Conservation (phyloP, 1,139 yeast genomes). For the Suhomyces wounanorum region DNA sequence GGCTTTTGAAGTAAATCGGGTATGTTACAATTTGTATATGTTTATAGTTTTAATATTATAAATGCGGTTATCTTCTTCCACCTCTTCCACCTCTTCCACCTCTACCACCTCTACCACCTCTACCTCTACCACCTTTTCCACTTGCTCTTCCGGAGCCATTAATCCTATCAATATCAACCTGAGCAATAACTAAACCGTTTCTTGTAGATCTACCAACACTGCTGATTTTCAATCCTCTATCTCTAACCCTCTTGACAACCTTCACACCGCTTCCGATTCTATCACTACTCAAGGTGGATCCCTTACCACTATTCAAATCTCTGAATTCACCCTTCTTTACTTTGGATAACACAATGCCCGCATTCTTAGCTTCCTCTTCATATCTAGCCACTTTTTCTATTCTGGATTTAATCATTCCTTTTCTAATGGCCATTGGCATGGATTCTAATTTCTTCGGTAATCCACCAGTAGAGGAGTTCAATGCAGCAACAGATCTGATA, state of each 20-base stretch:
- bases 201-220: constrained; percentile 78
- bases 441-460: constrained; percentile 57
- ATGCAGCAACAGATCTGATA: constrained; percentile 54
- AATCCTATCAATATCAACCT: constrained; percentile 62
- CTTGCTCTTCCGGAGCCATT: constrained; percentile 17
- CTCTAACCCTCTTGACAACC: constrained; percentile 46
- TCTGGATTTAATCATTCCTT: constrained; percentile 72
- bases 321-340: constrained; percentile 66
- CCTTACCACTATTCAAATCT: constrained; percentile 55
- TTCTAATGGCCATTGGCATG: constrained; percentile 86
- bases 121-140: constrained; percentile 17
- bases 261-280: constrained; percentile 57
- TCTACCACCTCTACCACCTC: constrained; percentile 11
- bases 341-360: constrained; percentile 78
- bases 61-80: not conserved
- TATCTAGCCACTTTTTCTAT: constrained; percentile 53
- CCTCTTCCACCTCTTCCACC: constrained; percentile 8
- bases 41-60: not conserved
- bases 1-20: constrained; percentile 28
- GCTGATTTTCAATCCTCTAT: constrained; percentile 77
- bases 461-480: constrained; percentile 47
- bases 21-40: not conserved
- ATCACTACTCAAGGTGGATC: constrained; percentile 52
- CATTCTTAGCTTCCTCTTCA: constrained; percentile 81
- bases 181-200: constrained; percentile 77